A percentile compares a stretch with the other conserved stretches of the same genome.
Evolutionary conservation across 2,329 filamentous ascomycete species (phyloP).

Genomic region (Fusarium marasasianum): DNA sequence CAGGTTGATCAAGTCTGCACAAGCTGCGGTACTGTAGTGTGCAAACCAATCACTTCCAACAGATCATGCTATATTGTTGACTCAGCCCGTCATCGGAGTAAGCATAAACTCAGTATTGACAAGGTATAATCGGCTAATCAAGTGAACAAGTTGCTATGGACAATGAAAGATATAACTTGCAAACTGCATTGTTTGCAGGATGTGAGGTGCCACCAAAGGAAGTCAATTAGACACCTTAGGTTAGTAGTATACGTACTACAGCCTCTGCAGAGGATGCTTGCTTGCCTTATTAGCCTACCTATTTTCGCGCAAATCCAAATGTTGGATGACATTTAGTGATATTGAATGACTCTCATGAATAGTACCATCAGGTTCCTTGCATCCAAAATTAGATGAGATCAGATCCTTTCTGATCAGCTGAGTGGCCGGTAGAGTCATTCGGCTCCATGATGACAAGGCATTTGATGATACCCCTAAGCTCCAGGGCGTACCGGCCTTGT

Average conservation of each 20-base stretch:
- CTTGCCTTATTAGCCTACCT: not conserved
- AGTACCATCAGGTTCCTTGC: not conserved
- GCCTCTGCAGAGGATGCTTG: not conserved
- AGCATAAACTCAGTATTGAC: not conserved
- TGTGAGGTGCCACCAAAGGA: not conserved
- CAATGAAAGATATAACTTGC: not conserved
- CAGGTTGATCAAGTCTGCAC: not conserved
- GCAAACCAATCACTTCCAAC: not conserved
- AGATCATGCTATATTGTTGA: not conserved
- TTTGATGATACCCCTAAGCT: conserved; percentile 7
- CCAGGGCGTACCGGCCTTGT: conserved; percentile 8
- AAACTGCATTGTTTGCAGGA: not conserved
- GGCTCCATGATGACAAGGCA: conserved; percentile 6
- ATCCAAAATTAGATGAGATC: not conserved
- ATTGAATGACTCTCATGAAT: not conserved
- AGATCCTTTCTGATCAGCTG: not conserved
- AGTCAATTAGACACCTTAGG: not conserved
- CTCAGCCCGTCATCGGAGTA: not conserved
- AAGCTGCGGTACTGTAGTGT: not conserved
- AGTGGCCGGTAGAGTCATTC: conserved; percentile 35
- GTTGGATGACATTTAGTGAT: not conserved
- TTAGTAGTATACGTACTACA: not conserved
- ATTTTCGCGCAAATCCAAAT: not conserved
- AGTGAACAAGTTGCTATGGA: not conserved
- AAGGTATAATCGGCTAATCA: not conserved